Base-by-base conservation (phyloP, 2,329 filamentous ascomycete genomes). In the Epichloe festucae region DNA sequence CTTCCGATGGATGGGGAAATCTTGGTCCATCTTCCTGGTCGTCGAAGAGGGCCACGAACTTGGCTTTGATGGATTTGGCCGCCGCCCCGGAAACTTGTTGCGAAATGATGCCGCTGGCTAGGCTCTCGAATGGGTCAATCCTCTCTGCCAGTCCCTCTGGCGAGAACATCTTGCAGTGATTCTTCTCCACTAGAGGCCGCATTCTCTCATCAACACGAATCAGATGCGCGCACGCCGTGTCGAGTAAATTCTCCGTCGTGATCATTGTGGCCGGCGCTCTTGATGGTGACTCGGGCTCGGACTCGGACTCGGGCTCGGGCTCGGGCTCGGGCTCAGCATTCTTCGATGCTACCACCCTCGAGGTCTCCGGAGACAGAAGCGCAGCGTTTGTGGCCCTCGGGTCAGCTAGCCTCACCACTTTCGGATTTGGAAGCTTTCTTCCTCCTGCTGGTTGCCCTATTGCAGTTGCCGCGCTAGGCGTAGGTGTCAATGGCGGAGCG, bases 61-160 rank as follows among this genome's bases (percentile, higher is more conserved):
- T 91, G 48, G 78, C 78, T 66, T 91, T 90, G 70, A 98, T 97
- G 5, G 87, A 87, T 58, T 81, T 85, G 12, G 93, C 93, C 0
- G 93, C 93, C 5, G 89, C 89, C 17, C 91, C 89, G 1, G 89
- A 95, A 19, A 98, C 91, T 71, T 98, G 93, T 69, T 97, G 93
- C 50, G 88, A 89, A 60, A 97, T 95, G 63, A 98, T 96, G 49
- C 89, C 86, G 66, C 85, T 90, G 40, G 81, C 78, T 36, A 98
- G 75, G 52, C 81, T 83, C 59, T 85, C 84, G 62, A 96, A 98
- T 0, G 93, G 93, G 67, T 97, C 89, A 54, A 96, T 80, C 56
- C 81, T 75, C 67, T 96, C 89, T 31, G 84, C 80, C n/a, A 97
- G 71, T 0, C 89, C 89, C 56, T 85, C 83, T 0, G 88, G 78